These are phyloP conservation scores for Lactarius deliciosus DNA, from an alignment of 768 basidiomycete species.

Conservation along the genomic window DNA sequence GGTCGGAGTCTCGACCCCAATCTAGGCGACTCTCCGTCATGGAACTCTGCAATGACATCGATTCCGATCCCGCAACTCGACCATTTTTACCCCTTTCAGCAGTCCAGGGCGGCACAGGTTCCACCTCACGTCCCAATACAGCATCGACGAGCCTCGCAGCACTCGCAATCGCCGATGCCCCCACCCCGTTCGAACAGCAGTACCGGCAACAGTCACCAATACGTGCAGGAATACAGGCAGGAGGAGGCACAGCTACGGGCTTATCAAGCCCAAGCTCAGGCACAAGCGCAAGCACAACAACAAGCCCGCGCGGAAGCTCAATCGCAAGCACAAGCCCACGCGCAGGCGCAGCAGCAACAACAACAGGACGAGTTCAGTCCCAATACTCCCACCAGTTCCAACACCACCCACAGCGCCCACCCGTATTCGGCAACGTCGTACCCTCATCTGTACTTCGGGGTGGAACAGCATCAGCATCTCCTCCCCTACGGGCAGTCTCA, in stretches of 20 bases:
- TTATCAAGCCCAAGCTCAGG: slow-evolving; percentile 31
- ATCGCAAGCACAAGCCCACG: slow-evolving; percentile 26
- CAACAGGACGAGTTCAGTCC: slow-evolving; percentile 6
- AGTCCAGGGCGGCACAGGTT: slow-evolving; percentile 35
- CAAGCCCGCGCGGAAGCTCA: slow-evolving; percentile 28
- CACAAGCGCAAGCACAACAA: slow-evolving; percentile 26
- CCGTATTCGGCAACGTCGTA: slow-evolving; percentile 26
- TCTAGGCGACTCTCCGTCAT: slow-evolving; percentile 80
- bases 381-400: slow-evolving; percentile 16
- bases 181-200: slow-evolving; percentile 26
- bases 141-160: slow-evolving; percentile 39
- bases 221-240: slow-evolving; percentile 49
- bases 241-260: slow-evolving; percentile 33
- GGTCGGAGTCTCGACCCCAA: slow-evolving; percentile 71
- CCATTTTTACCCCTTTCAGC: slow-evolving; percentile 46
- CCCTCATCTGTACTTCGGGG: slow-evolving; percentile 25
- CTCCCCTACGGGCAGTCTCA: slow-evolving; percentile 25
- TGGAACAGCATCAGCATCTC: slow-evolving; percentile 21
- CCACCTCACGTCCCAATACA: slow-evolving; percentile 35
- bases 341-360: slow-evolving; percentile 2
- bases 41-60: slow-evolving; percentile 83
- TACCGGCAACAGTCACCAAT: slow-evolving; percentile 35
- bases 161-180: slow-evolving; percentile 49
- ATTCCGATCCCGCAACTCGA: slow-evolving; percentile 46
- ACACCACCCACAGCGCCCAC: slow-evolving; percentile 21